Evolutionary conservation across 2,329 filamentous ascomycete genomes (phyloP).

Genomic region (Alternaria arbusti): DNA sequence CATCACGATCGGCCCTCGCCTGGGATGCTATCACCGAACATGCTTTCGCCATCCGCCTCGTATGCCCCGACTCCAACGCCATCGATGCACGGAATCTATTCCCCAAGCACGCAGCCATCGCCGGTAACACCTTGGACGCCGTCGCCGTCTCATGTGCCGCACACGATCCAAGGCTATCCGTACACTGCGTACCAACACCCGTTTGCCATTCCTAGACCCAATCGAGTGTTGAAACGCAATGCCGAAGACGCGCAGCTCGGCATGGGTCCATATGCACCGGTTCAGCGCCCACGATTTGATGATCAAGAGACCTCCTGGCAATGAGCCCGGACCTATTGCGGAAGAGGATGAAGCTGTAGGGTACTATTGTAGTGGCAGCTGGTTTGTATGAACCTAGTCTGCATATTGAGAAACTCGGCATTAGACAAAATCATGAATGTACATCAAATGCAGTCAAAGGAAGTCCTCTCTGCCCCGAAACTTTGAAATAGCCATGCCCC

Average conservation of each 20-base stretch:
- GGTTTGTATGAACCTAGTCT: too few relatives aligned
- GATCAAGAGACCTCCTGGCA: too few relatives aligned
- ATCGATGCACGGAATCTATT: neutral
- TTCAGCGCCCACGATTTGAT: neutral
- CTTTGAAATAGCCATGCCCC: too few relatives aligned
- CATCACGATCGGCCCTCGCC: neutral
- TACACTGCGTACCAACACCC: neutral
- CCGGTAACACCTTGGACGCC: neutral
- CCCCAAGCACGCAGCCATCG: neutral
- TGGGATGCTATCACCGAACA: neutral
- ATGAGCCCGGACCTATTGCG: too few relatives aligned
- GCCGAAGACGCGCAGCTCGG: neutral
- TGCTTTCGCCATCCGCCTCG: neutral
- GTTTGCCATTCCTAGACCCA: neutral
- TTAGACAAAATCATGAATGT: too few relatives aligned
- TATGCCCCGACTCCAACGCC: neutral
- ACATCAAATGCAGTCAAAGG: too few relatives aligned
- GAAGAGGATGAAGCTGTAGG: too few relatives aligned
- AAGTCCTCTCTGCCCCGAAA: too few relatives aligned
- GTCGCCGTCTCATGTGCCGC: neutral
- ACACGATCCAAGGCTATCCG: neutral
- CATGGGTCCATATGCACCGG: neutral
- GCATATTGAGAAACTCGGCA: too few relatives aligned
- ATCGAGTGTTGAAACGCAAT: neutral
- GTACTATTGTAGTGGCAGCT: too few relatives aligned